These are phyloP conservation scores for Galerina marginata DNA, from an alignment of 768 basidiomycete genomes.

Conservation along the genomic window DNA sequence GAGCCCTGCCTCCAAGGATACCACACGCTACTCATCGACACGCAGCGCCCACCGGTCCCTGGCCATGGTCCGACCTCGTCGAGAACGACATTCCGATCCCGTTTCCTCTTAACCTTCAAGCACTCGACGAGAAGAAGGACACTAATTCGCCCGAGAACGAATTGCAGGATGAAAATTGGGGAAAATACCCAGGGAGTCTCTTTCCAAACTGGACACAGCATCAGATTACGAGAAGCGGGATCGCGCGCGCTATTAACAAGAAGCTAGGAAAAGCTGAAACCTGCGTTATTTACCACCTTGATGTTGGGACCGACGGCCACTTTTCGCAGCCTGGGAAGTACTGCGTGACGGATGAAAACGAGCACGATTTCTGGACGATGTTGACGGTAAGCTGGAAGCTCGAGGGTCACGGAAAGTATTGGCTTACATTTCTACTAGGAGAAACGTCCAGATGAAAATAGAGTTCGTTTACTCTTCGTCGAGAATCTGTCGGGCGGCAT, in stretches of 20 bases:
- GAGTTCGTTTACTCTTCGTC: slow-evolving; percentile 57
- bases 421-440: neutral
- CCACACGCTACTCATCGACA: slow-evolving; percentile 44
- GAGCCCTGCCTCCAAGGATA: slow-evolving; percentile 24
- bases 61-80: slow-evolving; percentile 49
- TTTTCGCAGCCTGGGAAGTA: slow-evolving; percentile 35
- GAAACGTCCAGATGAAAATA: slow-evolving; percentile 29
- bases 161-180: slow-evolving; percentile 38
- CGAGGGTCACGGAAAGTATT: no score
- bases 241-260: slow-evolving; percentile 16
- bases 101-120: neutral
- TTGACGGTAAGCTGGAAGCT: slow-evolving; percentile 33
- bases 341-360: slow-evolving; percentile 21
- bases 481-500: slow-evolving; percentile 54
- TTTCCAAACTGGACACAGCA: slow-evolving; percentile 59
- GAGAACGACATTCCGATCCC: slow-evolving; percentile 27
- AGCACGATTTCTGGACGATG: slow-evolving; percentile 37
- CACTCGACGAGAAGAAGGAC: neutral
- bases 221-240: slow-evolving; percentile 45
- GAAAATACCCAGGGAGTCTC: slow-evolving; percentile 39
- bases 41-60: slow-evolving; percentile 46
- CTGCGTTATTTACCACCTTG: slow-evolving; percentile 43
- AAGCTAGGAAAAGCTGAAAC: no score
- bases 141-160: slow-evolving; percentile 35
- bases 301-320: slow-evolving; percentile 40